Evolutionary conservation across 2,329 filamentous ascomycete genomes (phyloP), one percentile per base, ranked within the genome.

Genomic region (Diaporthe australafricana): DNA sequence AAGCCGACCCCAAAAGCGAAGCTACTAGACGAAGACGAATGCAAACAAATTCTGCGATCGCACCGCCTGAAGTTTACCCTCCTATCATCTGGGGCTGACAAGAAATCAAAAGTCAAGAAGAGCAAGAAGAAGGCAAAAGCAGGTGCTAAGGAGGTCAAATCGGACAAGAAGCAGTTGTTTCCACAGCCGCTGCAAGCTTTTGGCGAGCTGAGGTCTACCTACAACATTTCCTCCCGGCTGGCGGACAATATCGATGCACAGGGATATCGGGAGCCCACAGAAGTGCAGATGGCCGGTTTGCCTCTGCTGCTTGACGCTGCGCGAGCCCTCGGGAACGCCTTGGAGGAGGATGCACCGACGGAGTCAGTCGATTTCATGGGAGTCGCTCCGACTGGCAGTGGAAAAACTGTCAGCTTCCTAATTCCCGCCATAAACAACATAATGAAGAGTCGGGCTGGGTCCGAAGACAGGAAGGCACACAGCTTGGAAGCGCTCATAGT

Each of bases 341-440:
- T 79, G 5, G 81, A 80, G 32, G 78, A 78, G 27, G 81, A 82
- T 25, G 71, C 84, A 25, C 76, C 78, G 17, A 74, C 79, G 35
- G 75, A 74, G 76, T 63, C 81, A 16, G 85, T 96, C 5, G 92
- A 99, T 84, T 90, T 99, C 48, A 82, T 99, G 74, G 94, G 94
- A 0, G 91, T 98, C 53, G 96, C 96, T 3, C 96, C 96, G 1
- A 99, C 96, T 0, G 96, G 96, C 30, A 98, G 96, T 80, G 96
- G 96, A 55, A 99, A 99, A 86, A 99, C 96, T 0, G 85, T 99
- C 74, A 94, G 95, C 22, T 99, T 98, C 78, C 83, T 98, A 77
- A 93, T 99, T 52, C 95, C 96, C 0, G 88, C 95, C 3, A 91
- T 99, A 76, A 92, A 97, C 78, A 88, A 89, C 56, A 91, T 97